Evolutionary conservation across 352 stramenopile genomes (phyloP).

Genomic region (Phytophthora nicotianae): DNA sequence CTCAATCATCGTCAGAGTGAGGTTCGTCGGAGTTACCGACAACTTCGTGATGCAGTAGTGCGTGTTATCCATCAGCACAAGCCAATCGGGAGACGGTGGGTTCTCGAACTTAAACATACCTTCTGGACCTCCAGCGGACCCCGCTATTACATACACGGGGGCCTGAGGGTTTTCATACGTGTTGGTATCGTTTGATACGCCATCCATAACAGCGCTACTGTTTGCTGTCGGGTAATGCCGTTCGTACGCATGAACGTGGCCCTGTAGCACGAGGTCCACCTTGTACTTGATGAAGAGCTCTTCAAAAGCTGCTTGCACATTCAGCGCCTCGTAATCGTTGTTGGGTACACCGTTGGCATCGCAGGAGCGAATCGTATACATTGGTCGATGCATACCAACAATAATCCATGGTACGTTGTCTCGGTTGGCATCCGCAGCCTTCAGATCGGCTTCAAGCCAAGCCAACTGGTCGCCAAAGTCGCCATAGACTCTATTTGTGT

Average conservation of each 20-base stretch:
- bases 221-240: conserved; percentile 53
- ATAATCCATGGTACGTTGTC: conserved; percentile 56
- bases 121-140: conserved; percentile 39
- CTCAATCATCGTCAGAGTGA: conserved; percentile 43
- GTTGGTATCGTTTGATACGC: conserved; percentile 45
- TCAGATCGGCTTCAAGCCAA: conserved; percentile 62
- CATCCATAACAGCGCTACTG: conserved; percentile 39
- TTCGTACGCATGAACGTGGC: conserved; percentile 61
- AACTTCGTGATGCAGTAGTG: conserved; percentile 44
- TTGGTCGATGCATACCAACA: conserved; percentile 56
- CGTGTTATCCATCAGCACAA: conserved; percentile 33
- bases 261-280: conserved; percentile 58
- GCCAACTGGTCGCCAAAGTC: conserved; percentile 50
- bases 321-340: conserved; percentile 26
- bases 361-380: conserved; percentile 48
- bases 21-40: conserved; percentile 32
- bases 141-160: conserved; percentile 55
- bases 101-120: conserved; percentile 35
- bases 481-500: conserved; percentile 34
- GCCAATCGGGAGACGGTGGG: conserved; percentile 34
- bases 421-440: conserved; percentile 50
- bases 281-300: conserved; percentile 64
- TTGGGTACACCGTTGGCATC: conserved; percentile 22
- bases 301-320: conserved; percentile 58
- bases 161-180: conserved; percentile 52